Evolutionary conservation across 2,329 filamentous ascomycete genomes (phyloP).

Genomic region (Chrysosporium queenslandicum): DNA sequence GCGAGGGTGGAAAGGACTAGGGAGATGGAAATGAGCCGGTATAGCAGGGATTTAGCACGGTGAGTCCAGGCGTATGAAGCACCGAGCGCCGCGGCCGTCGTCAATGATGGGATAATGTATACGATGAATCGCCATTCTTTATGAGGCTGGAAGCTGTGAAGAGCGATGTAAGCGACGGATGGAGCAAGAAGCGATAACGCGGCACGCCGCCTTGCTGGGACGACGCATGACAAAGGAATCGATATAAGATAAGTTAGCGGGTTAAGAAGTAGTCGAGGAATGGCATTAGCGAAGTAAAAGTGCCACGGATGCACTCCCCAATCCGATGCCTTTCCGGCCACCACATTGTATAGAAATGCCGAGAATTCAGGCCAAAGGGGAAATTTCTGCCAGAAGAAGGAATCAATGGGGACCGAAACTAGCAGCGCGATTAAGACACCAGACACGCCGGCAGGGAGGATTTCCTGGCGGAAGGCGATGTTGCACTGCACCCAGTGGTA

Average conservation of each 20-base stretch:
- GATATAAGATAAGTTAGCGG: conserved; percentile 52
- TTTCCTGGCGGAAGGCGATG: conserved; percentile 42
- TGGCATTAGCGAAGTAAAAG: conserved; percentile 72
- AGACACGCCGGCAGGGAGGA: conserved; percentile 56
- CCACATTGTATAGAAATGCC: conserved; percentile 83
- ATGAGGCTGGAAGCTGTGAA: conserved; percentile 85
- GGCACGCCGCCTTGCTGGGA: conserved; percentile 42
- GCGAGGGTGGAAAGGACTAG: conserved; percentile 52
- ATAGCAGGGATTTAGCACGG: conserved; percentile 50
- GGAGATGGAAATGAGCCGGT: conserved; percentile 45
- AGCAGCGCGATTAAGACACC: conserved; percentile 58
- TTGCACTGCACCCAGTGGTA: conserved; percentile 52
- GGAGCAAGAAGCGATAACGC: conserved; percentile 53
- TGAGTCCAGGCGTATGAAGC: conserved; percentile 61
- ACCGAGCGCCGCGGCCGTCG: conserved; percentile 62
- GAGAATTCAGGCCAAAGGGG: conserved; percentile 81
- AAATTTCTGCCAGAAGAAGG: conserved; percentile 78
- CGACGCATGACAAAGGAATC: conserved; percentile 45
- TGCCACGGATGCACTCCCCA: conserved; percentile 84
- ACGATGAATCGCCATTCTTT: conserved; percentile 96
- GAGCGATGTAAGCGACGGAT: conserved; percentile 57
- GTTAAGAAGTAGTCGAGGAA: conserved; percentile 77
- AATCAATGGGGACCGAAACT: conserved; percentile 68
- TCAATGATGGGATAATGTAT: conserved; percentile 72
- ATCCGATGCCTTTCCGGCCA: conserved; percentile 68